Conservation (phyloP, 257 asterid genomes). For the Gentiana macrophylla region DNA sequence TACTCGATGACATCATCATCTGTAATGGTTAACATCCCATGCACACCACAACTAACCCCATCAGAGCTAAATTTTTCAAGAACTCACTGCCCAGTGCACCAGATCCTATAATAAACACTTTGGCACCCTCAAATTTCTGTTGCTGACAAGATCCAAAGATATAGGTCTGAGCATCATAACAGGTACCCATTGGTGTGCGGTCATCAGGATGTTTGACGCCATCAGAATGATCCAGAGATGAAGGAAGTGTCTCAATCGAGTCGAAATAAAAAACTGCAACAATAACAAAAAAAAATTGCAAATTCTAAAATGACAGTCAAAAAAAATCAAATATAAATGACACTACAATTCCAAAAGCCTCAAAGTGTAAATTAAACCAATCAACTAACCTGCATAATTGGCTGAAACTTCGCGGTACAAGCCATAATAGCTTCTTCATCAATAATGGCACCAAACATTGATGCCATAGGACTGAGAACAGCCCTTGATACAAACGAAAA, state of each 20-base stretch:
- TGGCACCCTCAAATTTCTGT: conserved; percentile 79
- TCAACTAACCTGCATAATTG: conserved; percentile 62
- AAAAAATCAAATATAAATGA: neutral
- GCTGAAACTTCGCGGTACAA: conserved; percentile 94
- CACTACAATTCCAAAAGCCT: neutral
- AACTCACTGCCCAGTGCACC: conserved; percentile 97
- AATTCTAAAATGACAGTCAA: neutral
- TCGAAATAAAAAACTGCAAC: conserved; percentile 82
- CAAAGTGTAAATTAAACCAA: neutral
- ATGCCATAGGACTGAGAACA: conserved; percentile 91
- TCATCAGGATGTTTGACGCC: conserved; percentile 27
- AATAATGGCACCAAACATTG: conserved; percentile 94
- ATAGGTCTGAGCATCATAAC: conserved; percentile 88
- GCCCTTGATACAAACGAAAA: conserved; percentile 89
- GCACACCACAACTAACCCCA: conserved; percentile 73
- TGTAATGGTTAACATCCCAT: conserved; percentile 67
- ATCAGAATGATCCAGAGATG: conserved; percentile 49
- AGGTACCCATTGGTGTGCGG: conserved; percentile 38
- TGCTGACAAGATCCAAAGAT: conserved; percentile 78
- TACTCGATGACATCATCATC: conserved; percentile 87
- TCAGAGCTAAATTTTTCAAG: conserved; percentile 76
- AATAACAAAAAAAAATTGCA: neutral
- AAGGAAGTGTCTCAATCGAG: conserved; percentile 83
- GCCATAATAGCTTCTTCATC: conserved; percentile 97
- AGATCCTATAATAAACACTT: conserved; percentile 75